These are phyloP conservation scores for Citeromyces siamensis DNA, from an alignment of 1,139 yeast species.

Conservation along the genomic window DNA sequence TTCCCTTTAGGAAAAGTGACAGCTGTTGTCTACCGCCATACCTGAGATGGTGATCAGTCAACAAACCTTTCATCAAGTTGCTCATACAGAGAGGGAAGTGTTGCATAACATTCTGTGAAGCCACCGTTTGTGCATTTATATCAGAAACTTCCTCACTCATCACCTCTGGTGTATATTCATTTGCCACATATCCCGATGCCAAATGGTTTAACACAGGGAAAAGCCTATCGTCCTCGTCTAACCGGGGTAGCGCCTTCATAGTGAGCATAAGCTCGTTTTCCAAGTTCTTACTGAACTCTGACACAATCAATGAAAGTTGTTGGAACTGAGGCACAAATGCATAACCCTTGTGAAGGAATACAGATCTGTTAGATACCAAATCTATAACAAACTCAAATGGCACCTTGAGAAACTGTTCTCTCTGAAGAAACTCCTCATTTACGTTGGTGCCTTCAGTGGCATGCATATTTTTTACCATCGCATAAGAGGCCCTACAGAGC, in stretches of 20 bases:
- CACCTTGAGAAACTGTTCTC: constrained; percentile 62
- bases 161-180: constrained; percentile 34
- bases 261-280: constrained; percentile 46
- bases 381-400: constrained; percentile 82
- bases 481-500: constrained; percentile 39
- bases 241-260: constrained; percentile 66
- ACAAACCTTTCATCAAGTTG: constrained; percentile 50
- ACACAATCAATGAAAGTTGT: constrained; percentile 52
- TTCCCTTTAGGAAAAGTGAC: constrained; percentile 75
- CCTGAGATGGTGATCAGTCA: constrained; percentile 57
- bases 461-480: constrained; percentile 15
- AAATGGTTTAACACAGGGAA: constrained; percentile 74
- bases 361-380: constrained; percentile 57
- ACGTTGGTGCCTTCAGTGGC: constrained; percentile 20
- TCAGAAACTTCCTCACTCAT: constrained; percentile 23
- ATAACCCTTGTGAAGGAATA: constrained; percentile 51
- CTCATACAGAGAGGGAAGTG: constrained; percentile 83
- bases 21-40: constrained; percentile 81
- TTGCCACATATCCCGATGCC: constrained; percentile 56
- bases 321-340: constrained; percentile 81
- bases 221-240: constrained; percentile 87
- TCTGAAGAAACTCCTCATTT: constrained; percentile 32
- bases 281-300: constrained; percentile 52
- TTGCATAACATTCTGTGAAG: constrained; percentile 36
- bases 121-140: constrained; percentile 54